Evolutionary conservation across 495 filamentous ascomycete species (phyloP).

Genomic region (Daldinia vernicosa): DNA sequence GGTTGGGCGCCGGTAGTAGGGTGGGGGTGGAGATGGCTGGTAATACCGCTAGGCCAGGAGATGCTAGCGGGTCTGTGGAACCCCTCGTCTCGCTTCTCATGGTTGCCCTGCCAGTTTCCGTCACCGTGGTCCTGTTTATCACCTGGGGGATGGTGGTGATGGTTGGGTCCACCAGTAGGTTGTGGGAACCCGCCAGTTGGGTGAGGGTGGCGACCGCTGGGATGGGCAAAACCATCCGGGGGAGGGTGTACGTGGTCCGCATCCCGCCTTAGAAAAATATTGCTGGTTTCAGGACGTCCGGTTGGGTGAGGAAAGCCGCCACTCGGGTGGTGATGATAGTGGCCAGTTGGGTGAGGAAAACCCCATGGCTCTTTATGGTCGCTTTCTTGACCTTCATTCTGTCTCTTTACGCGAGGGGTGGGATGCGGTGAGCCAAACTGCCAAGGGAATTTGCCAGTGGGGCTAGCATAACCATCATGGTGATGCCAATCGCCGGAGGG

Average conservation of each 20-base stretch:
- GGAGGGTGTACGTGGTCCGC: neutral
- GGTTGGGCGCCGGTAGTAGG: neutral
- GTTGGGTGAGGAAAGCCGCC: slow-evolving; percentile 8
- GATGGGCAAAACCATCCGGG: neutral
- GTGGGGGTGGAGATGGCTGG: neutral
- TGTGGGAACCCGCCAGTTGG: slow-evolving; percentile 5
- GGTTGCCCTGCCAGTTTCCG: neutral
- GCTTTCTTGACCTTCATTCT: too few species aligned
- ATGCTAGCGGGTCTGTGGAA: neutral
- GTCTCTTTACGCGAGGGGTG: too few species aligned
- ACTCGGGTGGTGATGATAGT: neutral
- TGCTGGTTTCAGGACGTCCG: neutral
- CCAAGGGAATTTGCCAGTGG: too few species aligned
- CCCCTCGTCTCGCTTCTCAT: neutral
- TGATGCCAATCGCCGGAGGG: slow-evolving; percentile 11
- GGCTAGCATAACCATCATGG: too few species aligned
- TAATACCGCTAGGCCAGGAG: neutral
- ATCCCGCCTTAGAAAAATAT: neutral
- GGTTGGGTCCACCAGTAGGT: neutral
- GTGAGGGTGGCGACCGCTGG: neutral
- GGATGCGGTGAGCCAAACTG: too few species aligned
- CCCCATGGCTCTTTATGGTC: too few species aligned
- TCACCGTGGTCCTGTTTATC: neutral
- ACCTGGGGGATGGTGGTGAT: neutral
- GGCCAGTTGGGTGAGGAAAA: neutral